Percentiles rank a stretch among this genome's conserved stretches.
Conservation (phyloP, 202 grass and related monocot species). For the Elaeis oleifera region DNA sequence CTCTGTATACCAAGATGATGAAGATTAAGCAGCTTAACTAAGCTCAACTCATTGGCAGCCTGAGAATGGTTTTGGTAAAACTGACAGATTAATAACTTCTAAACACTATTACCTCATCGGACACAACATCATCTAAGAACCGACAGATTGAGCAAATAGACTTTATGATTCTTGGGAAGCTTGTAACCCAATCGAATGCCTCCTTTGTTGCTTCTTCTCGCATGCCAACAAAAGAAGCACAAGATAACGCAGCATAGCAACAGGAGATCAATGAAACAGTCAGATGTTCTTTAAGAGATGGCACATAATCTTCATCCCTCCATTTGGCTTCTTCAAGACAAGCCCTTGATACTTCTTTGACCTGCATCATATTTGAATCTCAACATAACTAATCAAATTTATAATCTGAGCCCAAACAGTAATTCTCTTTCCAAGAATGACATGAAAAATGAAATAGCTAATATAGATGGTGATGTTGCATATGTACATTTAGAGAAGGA, state of each 20-base stretch:
- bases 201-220: constrained; percentile 4
- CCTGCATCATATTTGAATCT: not conserved
- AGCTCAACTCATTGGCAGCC: too few species aligned
- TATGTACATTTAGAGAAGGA: too few species aligned
- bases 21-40: too few species aligned
- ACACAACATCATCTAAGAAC: not conserved
- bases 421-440: too few species aligned
- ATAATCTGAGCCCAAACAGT: too few species aligned
- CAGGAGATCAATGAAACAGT: not conserved
- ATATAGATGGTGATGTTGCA: too few species aligned
- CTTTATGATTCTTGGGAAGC: constrained; percentile 18
- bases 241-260: not conserved
- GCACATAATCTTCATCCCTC: not conserved
- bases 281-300: not conserved
- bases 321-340: constrained; percentile 6
- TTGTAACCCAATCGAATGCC: constrained; percentile 9
- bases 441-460: too few species aligned
- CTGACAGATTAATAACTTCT: too few species aligned
- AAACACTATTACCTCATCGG: not conserved
- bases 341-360: not conserved
- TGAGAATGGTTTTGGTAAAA: too few species aligned
- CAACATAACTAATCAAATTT: too few species aligned
- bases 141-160: not conserved
- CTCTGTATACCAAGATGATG: too few species aligned
- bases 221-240: constrained; percentile 1